These are phyloP conservation scores for Tulasnella sp. DNA, from an alignment of 768 basidiomycete species.

Conservation along the genomic window DNA sequence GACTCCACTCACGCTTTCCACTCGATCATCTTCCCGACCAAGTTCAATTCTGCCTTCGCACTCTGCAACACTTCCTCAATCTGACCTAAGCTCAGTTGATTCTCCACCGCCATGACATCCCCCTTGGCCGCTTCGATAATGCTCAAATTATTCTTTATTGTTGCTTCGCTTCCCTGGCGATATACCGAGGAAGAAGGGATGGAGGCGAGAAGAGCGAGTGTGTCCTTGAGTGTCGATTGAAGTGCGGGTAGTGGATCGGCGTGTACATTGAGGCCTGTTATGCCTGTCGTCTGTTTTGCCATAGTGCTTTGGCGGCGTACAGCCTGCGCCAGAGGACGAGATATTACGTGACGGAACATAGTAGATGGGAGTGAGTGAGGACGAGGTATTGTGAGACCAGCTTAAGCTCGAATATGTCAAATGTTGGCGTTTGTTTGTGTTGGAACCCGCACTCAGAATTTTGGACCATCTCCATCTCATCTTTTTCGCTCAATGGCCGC, in stretches of 20 bases:
- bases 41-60: constrained; percentile 68
- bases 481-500: neutral
- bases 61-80: constrained; percentile 79
- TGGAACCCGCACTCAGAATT: neutral
- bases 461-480: neutral
- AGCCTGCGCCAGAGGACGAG: constrained; percentile 26
- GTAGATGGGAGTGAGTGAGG: neutral
- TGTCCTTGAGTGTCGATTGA: constrained; percentile 61
- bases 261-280: constrained; percentile 77
- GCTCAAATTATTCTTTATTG: constrained; percentile 68
- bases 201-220: constrained; percentile 53
- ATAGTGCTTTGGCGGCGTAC: constrained; percentile 22
- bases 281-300: constrained; percentile 70
- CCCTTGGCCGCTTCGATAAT: constrained; percentile 58
- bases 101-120: constrained; percentile 58
- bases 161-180: constrained; percentile 76
- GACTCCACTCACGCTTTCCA: constrained; percentile 86
- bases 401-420: neutral
- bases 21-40: constrained; percentile 76
- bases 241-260: constrained; percentile 76
- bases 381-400: too few relatives aligned
- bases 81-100: constrained; percentile 67
- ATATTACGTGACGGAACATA: constrained; percentile 50
- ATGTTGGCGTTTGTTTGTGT: neutral
- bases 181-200: constrained; percentile 82